Base-by-base conservation (phyloP, 2,329 filamentous ascomycete genomes). In the Atkinsonella hypoxylon region DNA sequence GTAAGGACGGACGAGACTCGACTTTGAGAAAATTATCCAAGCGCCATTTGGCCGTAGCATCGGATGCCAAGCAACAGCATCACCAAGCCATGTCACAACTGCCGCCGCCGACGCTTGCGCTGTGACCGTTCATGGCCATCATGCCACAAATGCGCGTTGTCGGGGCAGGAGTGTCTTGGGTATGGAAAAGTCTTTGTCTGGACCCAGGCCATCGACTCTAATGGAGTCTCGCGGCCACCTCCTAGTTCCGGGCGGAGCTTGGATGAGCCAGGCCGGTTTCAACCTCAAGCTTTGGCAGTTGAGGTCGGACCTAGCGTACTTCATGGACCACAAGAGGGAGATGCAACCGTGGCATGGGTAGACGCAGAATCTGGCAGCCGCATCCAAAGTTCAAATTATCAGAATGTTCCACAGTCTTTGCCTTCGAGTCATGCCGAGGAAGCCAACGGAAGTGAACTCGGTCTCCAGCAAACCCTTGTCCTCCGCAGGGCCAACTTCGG, bases 131-230 rank as follows among this genome's bases (percentile, higher is more conserved):
- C 79, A 34, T 66, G 75, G 47, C 79, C 79, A 26, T 69, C 65
- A 52, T 83, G 80, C 62, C 72, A 76, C 58, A 83, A 82, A 67
- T 83, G 79, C 62, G 64, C 68, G 49, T 70, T 67, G 57, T 69
- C 73, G 41, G 77, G 77, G 30, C 69, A 77, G 61, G 70, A 77
- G 57, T 83, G 80, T 66, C 73, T 80, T 54, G 80, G 80, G 39
- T 83, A 83, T 62, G 78, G 76, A 53, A 75, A 74, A 59, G 64
- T 82, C 45, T 76, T 81, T 56, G 71, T 79, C 52, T 83, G 79
- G 79, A 76, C 78, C 49, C 68, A 73, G 51, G 71, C 71, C 49
- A 72, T 76, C 51, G 73, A 75, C 44, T 67, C 71, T 43, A 67
- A 71, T 11, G 74, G 74, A 30, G 75, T 73, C 56, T 68, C 69